Percentiles rank a stretch among this genome's conserved stretches.
Evolutionary conservation across 345 rosid species (phyloP).

Genomic region (Erucastrum elatum): DNA sequence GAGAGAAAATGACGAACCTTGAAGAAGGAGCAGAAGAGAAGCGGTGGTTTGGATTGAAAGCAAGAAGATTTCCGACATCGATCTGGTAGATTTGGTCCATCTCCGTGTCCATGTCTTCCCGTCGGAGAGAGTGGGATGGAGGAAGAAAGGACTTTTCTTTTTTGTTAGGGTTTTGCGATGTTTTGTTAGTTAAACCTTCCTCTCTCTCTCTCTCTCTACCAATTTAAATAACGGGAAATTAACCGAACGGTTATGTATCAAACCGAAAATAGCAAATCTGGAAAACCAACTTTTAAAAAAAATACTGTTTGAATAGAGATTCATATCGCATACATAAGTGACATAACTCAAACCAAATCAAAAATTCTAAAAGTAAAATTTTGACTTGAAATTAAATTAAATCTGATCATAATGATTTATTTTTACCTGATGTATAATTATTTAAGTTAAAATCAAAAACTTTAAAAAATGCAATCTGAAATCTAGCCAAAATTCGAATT

Average conservation of each 20-base stretch:
- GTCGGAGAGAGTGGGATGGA: constrained; percentile 12
- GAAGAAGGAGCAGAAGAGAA: constrained; percentile 56
- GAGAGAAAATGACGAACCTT: constrained; percentile 45
- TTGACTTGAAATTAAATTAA: too few species aligned
- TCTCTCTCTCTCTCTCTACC: neutral
- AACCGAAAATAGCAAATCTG: neutral
- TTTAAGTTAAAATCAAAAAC: too few species aligned
- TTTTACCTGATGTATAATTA: neutral
- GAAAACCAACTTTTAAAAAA: neutral
- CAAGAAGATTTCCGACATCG: constrained; percentile 77
- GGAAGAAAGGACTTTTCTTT: neutral
- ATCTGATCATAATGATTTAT: too few species aligned
- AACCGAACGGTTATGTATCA: neutral
- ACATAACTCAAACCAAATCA: neutral
- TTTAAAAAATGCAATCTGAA: too few species aligned
- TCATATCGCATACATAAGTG: neutral
- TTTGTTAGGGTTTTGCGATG: constrained; percentile 41
- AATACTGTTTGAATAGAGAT: neutral
- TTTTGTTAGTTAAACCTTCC: neutral
- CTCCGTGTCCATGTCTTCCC: constrained; percentile 44
- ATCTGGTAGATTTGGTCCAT: constrained; percentile 38
- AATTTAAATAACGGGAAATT: neutral
- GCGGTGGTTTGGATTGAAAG: constrained; percentile 53
- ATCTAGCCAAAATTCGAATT: neutral
- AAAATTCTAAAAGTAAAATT: too few species aligned